Base-by-base conservation (phyloP, 495 filamentous ascomycete genomes). In the Penicillium diatomitis region DNA sequence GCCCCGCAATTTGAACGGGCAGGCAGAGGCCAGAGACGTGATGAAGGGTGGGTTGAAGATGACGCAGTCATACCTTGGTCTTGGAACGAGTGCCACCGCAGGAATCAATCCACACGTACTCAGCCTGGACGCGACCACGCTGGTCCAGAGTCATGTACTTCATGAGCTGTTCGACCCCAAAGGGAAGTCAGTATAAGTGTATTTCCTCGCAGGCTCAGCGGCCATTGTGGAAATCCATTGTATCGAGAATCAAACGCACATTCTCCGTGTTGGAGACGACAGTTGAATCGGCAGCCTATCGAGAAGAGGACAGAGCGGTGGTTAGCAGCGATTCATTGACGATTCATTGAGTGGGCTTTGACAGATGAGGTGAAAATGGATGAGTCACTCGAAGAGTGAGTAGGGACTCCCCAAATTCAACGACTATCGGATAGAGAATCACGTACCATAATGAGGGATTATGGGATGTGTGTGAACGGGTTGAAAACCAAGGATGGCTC, bases 51-150 rank as follows among this genome's bases (percentile, higher is more conserved):
- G 20, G 20, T 20, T 20, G 53, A 35, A 27, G 38, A 41, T 49
- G 35, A 33, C 32, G 46, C 5, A 32, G 51, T 72, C 88, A 76
- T 74, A 95, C 92, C 81, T 89, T 90, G 58, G 86, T 86, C 74
- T 96, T 96, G 65, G 87, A 90, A 52, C 90, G 87, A 57, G 84
- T 75, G 53, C 83, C 85, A 62, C 84, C 85, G 50, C 67, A 65
- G 57, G 81, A 69, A 67, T 98, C 92, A 61, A 98, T 90, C 92
- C 92, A 98, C 75, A 98, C 83, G 77, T 96, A 98, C 74, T 98
- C 92, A 51, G 89, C 89, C 64, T 91, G 87, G 56, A 89, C 70
- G 34, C 64, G 72, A 64, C 89, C 90, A 61, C 85, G 86, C 77
- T 97, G 92, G 64, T 88, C 83, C 54, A 98, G 86, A 57, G 76